phyloP scores from a whole-genome alignment of 1,139 yeast species.

The Candida glucosophila region DNA sequence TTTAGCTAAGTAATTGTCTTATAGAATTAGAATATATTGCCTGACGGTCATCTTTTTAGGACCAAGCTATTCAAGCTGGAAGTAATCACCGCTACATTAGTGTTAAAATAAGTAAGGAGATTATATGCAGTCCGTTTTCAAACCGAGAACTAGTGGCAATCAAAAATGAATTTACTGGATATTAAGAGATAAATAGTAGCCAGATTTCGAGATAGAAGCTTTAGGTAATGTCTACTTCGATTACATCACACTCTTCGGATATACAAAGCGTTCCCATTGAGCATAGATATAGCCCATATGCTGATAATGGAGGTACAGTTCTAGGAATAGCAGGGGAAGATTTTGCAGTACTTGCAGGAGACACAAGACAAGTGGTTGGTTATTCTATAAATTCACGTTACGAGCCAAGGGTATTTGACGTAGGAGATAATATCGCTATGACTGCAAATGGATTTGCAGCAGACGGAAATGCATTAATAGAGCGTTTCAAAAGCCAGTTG shows the following conservation, averaged over 20 bases:
- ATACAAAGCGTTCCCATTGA: constrained; percentile 62
- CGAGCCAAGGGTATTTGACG: constrained; percentile 83
- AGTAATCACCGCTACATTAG: no score
- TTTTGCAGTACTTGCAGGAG: constrained; percentile 95
- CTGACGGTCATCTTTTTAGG: no score
- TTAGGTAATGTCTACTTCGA: constrained; percentile 15
- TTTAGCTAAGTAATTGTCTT: no score
- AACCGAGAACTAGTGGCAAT: no score
- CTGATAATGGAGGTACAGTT: constrained; percentile 96
- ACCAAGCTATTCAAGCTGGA: no score
- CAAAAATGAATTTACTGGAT: no score
- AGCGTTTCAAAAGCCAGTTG: constrained; percentile 65
- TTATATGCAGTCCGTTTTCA: no score
- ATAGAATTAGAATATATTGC: no score
- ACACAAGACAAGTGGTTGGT: constrained; percentile 93
- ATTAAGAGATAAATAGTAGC: no score
- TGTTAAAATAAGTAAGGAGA: no score
- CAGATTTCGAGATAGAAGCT: no score
- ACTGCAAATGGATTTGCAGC: constrained; percentile 97
- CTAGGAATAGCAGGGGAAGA: constrained; percentile 97
- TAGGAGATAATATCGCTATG: constrained; percentile 81
- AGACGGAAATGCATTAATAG: constrained; percentile 81
- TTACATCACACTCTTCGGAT: constrained; percentile 52
- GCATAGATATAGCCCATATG: constrained; percentile 90
- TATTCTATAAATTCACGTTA: constrained; percentile 89